Evolutionary conservation across 2,329 filamentous ascomycete species (phyloP), one percentile per base, ranked within the genome.

Genomic region (Colletotrichum camelliae): DNA sequence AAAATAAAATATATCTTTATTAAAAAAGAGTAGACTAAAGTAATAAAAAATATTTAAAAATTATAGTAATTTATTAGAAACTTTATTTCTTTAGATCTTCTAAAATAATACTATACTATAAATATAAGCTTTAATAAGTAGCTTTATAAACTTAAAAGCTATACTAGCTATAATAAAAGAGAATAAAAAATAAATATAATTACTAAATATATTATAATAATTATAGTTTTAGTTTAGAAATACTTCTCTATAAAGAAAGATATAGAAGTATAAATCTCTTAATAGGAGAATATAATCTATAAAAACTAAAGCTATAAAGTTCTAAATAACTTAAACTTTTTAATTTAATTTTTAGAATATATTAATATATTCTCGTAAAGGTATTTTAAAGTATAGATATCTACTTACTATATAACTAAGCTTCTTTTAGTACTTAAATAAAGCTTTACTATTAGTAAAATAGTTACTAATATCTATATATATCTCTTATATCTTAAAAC

Each of bases 351-450:
- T n/a, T 1, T 2, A n/a, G n/a, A 43, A n/a, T 43, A 43, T 43
- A 43, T 43, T n/a, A 43, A 1, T 43, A 43, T 43, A 43, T 0
- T n/a, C n/a, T n/a, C 0, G n/a, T 43, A 12, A 0, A 43, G 9
- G 8, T 43, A n/a, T 2, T 1, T 43, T n/a, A n/a, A 12, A 4
- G 6, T 43, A 3, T 43, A 43, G 18, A 43, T 43, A 43, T 43
- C 1, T 43, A 43, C 1, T 2, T 48, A n/a, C 1, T 48, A 48
- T 48, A 48, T 48, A 10, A 48, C 0, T 48, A n/a, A n/a, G 6
- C 39, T n/a, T 0, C 0, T 3, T 4, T 10, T n/a, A 43, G 15
- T n/a, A n/a, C 0, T 10, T 5, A 10, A 43, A 6, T 43, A 43
- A 0, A 43, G 1, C 24, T 24, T 24, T 24, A 24, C 3, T 2